These are phyloP conservation scores for Poa annua DNA, from an alignment of 176 grass and related monocot genomes.

Conservation along the genomic window DNA sequence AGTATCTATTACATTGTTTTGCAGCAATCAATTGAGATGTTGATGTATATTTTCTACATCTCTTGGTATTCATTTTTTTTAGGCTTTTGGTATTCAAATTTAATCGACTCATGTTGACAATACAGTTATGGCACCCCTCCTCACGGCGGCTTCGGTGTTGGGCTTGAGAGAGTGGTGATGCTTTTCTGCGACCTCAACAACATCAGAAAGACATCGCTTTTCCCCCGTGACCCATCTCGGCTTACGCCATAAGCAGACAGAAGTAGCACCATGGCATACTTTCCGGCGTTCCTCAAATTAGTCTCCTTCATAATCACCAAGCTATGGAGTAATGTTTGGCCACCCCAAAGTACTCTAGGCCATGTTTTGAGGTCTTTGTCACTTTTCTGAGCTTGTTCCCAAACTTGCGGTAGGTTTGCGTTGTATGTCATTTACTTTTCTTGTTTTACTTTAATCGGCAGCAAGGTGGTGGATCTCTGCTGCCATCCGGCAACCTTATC, in stretches of 20 bases:
- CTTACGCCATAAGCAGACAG: constrained; percentile 48
- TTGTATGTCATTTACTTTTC: too few relatives aligned
- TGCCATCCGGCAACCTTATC: too few relatives aligned
- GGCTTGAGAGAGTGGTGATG: constrained; percentile 67
- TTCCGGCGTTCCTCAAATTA: too few relatives aligned
- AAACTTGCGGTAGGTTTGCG: too few relatives aligned
- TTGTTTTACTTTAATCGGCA: too few relatives aligned
- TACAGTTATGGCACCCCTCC: constrained; percentile 62
- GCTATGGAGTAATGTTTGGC: too few relatives aligned
- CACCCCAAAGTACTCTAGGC: too few relatives aligned
- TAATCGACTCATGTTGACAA: background rate
- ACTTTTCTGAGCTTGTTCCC: too few relatives aligned
- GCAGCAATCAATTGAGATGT: background rate
- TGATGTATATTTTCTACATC: background rate
- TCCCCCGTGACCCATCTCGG: constrained; percentile 66
- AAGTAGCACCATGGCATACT: too few relatives aligned
- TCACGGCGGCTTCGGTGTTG: constrained; percentile 66
- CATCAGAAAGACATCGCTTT: constrained; percentile 71
- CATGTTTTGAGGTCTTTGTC: too few relatives aligned
- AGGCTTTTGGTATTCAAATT: background rate
- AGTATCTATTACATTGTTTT: background rate
- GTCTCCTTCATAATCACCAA: too few relatives aligned
- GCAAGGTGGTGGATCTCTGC: too few relatives aligned
- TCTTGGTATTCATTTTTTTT: background rate
- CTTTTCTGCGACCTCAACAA: constrained; percentile 74